Conservation (phyloP, 1,284 basidiomycete genomes). For the Schizophyllum amplum region DNA sequence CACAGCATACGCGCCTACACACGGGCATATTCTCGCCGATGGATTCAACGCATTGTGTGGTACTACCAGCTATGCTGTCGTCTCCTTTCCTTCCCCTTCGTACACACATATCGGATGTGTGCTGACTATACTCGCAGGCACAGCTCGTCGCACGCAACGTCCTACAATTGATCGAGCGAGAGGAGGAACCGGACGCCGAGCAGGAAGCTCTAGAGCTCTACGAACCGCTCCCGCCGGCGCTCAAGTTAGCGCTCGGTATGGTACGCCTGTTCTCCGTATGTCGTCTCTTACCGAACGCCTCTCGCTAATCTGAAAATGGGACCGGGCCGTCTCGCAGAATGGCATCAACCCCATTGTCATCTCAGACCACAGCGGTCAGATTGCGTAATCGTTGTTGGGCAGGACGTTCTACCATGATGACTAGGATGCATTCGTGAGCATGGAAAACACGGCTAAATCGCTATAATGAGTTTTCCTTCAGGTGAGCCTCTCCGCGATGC, state of each 20-base stretch:
- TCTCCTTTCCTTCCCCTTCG: no score
- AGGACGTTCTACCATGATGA: no score
- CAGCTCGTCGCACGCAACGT: constrained; percentile 50
- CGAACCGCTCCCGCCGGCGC: constrained; percentile 47
- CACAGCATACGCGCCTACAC: constrained; percentile 18
- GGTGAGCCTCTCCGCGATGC: no score
- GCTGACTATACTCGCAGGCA: no score
- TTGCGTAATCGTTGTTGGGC: no score
- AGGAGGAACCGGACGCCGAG: constrained; percentile 5
- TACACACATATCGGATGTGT: no score
- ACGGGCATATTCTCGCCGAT: constrained; percentile 56
- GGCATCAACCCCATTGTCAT: neutral
- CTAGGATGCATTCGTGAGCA: no score
- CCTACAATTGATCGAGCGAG: constrained; percentile 31
- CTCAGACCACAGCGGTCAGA: neutral
- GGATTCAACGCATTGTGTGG: constrained; percentile 60
- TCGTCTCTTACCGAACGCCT: no score
- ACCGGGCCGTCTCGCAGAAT: neutral
- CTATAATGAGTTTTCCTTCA: no score
- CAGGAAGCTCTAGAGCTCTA: constrained; percentile 42
- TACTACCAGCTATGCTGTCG: constrained; percentile 59
- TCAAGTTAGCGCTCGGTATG: constrained; percentile 66
- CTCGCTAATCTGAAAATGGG: no score
- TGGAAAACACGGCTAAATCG: no score
- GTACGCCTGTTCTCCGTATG: constrained; percentile 23